Percentiles rank a stretch among this genome's conserved stretches.
phyloP scores from a whole-genome alignment of 768 basidiomycete genomes.

The Tricholoma terreum region DNA sequence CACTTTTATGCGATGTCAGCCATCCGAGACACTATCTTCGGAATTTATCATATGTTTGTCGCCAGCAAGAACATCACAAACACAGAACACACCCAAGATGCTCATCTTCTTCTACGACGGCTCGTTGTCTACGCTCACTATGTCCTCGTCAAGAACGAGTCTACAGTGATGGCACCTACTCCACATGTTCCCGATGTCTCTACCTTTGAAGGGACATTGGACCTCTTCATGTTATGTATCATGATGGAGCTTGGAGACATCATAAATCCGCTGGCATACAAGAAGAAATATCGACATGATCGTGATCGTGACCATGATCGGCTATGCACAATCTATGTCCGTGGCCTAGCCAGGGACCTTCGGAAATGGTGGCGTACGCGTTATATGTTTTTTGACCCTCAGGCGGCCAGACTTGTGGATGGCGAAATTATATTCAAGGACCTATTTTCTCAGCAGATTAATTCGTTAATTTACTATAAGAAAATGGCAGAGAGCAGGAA shows the following conservation, averaged over 20 bases:
- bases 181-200: background rate
- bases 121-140: background rate
- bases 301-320: too few species aligned
- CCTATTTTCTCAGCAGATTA: background rate
- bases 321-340: too few species aligned
- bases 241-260: background rate
- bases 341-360: background rate
- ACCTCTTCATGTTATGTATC: too few species aligned
- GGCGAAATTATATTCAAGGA: background rate
- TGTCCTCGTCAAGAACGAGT: background rate
- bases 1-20: too few species aligned
- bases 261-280: background rate
- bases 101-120: too few species aligned
- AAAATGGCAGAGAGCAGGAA: background rate
- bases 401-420: too few species aligned
- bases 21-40: too few species aligned
- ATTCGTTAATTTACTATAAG: background rate
- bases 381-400: background rate
- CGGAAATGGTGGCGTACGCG: background rate
- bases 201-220: too few species aligned
- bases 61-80: background rate
- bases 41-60: too few species aligned
- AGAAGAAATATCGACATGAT: too few species aligned
- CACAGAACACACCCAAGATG: too few species aligned
- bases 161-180: too few species aligned